Evolutionary conservation across 1,284 basidiomycete genomes (phyloP).

Genomic region (Malassezia sympodialis): DNA sequence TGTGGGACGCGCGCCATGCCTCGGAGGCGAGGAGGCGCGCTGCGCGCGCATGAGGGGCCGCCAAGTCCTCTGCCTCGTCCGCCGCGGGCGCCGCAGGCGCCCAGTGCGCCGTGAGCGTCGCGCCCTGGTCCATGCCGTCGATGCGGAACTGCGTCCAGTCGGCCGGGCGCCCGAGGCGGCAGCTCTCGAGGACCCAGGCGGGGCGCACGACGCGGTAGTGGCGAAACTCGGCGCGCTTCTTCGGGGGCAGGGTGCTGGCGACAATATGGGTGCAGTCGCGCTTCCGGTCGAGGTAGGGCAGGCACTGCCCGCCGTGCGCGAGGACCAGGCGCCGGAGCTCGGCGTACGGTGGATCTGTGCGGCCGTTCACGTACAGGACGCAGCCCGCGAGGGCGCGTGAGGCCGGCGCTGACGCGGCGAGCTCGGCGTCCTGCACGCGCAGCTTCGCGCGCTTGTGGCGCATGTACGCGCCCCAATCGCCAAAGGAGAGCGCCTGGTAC

Average conservation of each 20-base stretch:
- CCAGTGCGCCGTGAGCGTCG: not conserved
- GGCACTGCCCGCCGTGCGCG: conserved; percentile 69
- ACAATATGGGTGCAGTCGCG: conserved; percentile 63
- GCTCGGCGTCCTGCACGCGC: conserved; percentile 31
- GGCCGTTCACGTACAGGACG: conserved; percentile 65
- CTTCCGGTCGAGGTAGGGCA: conserved; percentile 74
- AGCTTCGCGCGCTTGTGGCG: conserved; percentile 71
- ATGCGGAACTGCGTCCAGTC: conserved; percentile 56
- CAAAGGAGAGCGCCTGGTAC: conserved; percentile 73
- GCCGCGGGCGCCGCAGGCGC: not conserved
- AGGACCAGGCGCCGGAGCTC: conserved; percentile 71
- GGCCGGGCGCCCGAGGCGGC: conserved; percentile 58
- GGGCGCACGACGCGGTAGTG: conserved; percentile 77
- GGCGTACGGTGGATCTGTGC: conserved; percentile 75
- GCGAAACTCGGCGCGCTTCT: conserved; percentile 76
- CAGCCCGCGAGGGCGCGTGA: conserved; percentile 20
- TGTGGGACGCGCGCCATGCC: conserved; percentile 71
- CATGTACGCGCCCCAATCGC: conserved; percentile 78
- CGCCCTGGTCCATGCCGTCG: not conserved
- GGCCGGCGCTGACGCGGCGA: not conserved
- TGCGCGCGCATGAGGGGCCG: not conserved
- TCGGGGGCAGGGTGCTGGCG: conserved; percentile 76
- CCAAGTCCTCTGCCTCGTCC: not conserved
- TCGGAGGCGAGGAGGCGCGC: not conserved
- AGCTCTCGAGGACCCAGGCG: conserved; percentile 74